Evolutionary conservation across 2,329 filamentous ascomycete genomes (phyloP).

Genomic region (Fusarium fracticaudum): DNA sequence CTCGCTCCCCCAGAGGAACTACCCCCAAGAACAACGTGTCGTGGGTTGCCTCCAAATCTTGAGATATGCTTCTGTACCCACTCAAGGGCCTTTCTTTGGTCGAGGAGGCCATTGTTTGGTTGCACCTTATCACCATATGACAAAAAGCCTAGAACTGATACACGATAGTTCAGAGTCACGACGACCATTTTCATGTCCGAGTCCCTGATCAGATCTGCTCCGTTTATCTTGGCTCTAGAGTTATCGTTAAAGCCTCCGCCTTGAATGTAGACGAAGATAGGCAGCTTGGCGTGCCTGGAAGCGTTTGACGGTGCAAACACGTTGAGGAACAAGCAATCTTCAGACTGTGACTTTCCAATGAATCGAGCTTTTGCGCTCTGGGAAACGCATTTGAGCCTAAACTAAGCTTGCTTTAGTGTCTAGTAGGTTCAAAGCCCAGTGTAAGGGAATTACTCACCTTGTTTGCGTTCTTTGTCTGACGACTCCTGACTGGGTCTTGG

Average conservation of each 20-base stretch:
- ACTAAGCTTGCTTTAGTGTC: conserved; percentile 25
- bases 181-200: conserved; percentile 71
- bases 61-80: conserved; percentile 75
- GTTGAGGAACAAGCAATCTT: conserved; percentile 77
- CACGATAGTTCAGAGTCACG: conserved; percentile 79
- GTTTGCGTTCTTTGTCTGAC: conserved; percentile 61
- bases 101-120: conserved; percentile 75
- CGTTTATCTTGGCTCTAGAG: conserved; percentile 64
- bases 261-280: conserved; percentile 69
- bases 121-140: conserved; percentile 65
- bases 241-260: conserved; percentile 68
- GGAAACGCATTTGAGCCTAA: conserved; percentile 43
- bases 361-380: conserved; percentile 30
- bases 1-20: conserved; percentile 73
- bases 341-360: conserved; percentile 51
- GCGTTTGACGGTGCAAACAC: conserved; percentile 68
- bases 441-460: conserved; percentile 50
- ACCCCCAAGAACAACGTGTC: conserved; percentile 74
- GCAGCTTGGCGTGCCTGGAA: conserved; percentile 61
- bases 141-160: conserved; percentile 78
- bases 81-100: conserved; percentile 73
- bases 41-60: conserved; percentile 74
- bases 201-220: conserved; percentile 63
- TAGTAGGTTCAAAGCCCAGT: too few species aligned
- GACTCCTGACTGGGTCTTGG: conserved; percentile 64